Conservation (phyloP, 2,329 filamentous ascomycete genomes). For the Ceratocystis ficicola region DNA sequence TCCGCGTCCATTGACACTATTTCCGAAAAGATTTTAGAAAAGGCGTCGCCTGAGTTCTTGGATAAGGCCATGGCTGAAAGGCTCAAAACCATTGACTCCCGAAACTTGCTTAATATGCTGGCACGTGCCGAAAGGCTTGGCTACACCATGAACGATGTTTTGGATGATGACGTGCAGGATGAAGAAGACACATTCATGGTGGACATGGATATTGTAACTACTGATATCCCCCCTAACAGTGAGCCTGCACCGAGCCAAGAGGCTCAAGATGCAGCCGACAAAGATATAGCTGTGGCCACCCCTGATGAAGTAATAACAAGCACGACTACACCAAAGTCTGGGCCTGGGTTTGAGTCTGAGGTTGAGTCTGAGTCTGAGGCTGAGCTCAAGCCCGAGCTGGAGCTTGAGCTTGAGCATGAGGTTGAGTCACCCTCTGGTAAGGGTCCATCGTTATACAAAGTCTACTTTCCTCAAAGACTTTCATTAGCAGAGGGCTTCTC, state of each 20-base stretch:
- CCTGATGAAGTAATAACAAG: neutral
- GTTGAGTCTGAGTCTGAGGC: too few relatives aligned
- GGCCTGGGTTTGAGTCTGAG: too few relatives aligned
- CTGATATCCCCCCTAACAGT: neutral
- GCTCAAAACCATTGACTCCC: constrained; percentile 42
- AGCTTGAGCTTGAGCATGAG: too few relatives aligned
- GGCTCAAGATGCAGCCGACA: neutral
- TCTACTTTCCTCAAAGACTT: neutral
- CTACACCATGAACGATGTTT: constrained; percentile 29
- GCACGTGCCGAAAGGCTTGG: constrained; percentile 46
- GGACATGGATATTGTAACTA: constrained; percentile 18
- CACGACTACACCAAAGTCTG: too few relatives aligned
- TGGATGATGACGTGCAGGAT: constrained; percentile 31
- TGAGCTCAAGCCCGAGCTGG: too few relatives aligned
- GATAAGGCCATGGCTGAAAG: constrained; percentile 42
- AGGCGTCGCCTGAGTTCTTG: constrained; percentile 35
- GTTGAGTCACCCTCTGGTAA: neutral
- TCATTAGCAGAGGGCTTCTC: neutral
- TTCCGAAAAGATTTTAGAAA: constrained; percentile 41
- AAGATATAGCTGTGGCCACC: neutral
- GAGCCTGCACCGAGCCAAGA: neutral
- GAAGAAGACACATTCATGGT: constrained; percentile 33
- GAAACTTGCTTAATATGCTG: constrained; percentile 44
- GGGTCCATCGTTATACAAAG: neutral
- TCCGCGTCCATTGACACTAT: constrained; percentile 33